Conservation (phyloP, 108 stramenopile species). For the Hondaea fermentalgiana region DNA sequence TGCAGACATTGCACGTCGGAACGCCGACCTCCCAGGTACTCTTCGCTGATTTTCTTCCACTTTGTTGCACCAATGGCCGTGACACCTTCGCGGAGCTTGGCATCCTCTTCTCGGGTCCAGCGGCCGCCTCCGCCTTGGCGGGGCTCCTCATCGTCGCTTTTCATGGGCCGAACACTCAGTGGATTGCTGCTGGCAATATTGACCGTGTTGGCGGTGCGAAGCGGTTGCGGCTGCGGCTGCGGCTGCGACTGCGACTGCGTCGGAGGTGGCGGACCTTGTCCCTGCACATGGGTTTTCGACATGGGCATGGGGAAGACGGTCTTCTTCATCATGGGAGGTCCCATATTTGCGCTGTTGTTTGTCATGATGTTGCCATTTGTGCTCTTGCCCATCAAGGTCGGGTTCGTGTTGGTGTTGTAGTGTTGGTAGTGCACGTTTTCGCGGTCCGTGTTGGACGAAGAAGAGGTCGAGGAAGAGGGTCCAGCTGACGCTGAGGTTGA, state of each 20-base stretch:
- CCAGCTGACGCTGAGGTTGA: background rate
- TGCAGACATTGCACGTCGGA: conserved; percentile 60
- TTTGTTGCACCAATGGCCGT: conserved; percentile 42
- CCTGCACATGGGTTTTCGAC: background rate
- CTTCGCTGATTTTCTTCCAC: conserved; percentile 43
- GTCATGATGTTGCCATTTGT: too few relatives aligned
- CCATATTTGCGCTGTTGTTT: too few relatives aligned
- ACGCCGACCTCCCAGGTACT: conserved; percentile 42
- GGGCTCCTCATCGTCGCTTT: background rate
- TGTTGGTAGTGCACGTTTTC: background rate
- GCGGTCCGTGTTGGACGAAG: background rate
- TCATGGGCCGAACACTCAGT: background rate
- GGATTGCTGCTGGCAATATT: background rate
- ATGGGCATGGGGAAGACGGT: background rate
- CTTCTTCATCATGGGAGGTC: background rate
- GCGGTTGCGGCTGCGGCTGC: background rate
- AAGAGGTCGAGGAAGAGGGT: background rate
- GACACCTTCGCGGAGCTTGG: conserved; percentile 43
- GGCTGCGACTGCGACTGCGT: background rate
- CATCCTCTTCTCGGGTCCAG: conserved; percentile 52
- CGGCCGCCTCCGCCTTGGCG: conserved; percentile 23
- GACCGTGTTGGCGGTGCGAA: background rate
- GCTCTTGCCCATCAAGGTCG: background rate
- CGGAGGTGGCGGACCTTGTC: background rate
- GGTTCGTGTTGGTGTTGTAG: background rate